Percentiles rank a stretch among this genome's conserved stretches.
Evolutionary conservation across 345 rosid species (phyloP).

Genomic region (Hibiscus mutabilis): DNA sequence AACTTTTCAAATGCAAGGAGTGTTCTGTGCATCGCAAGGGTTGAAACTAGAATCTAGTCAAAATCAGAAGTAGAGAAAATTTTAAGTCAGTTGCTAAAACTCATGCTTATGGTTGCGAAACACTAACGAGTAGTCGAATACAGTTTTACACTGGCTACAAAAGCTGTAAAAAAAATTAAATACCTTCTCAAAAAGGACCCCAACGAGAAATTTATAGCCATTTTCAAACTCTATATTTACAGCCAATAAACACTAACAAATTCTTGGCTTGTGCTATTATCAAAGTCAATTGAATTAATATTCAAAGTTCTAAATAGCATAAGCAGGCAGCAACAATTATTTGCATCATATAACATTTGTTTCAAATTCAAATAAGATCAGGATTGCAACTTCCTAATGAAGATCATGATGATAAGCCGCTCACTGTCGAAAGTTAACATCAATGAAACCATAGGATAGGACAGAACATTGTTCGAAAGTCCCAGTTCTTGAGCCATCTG

Average conservation of each 20-base stretch:
- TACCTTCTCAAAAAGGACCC: too few species aligned
- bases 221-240: background rate
- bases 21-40: too few species aligned
- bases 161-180: too few species aligned
- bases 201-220: background rate
- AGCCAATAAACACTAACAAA: background rate
- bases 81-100: too few species aligned
- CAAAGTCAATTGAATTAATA: background rate
- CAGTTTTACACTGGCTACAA: too few species aligned
- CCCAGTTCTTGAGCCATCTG: background rate
- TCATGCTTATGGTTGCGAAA: too few species aligned
- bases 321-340: background rate
- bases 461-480: background rate
- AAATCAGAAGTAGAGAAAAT: too few species aligned
- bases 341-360: background rate
- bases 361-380: background rate
- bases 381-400: background rate
- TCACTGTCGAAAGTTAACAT: background rate
- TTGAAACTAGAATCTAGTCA: too few species aligned
- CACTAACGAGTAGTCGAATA: too few species aligned
- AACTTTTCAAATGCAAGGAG: too few species aligned
- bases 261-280: background rate
- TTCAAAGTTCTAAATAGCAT: conserved; percentile 2
- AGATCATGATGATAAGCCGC: background rate
- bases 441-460: background rate